Conservation (phyloP, 2,329 filamentous ascomycete species). For the Trichoderma koningiopsis region DNA sequence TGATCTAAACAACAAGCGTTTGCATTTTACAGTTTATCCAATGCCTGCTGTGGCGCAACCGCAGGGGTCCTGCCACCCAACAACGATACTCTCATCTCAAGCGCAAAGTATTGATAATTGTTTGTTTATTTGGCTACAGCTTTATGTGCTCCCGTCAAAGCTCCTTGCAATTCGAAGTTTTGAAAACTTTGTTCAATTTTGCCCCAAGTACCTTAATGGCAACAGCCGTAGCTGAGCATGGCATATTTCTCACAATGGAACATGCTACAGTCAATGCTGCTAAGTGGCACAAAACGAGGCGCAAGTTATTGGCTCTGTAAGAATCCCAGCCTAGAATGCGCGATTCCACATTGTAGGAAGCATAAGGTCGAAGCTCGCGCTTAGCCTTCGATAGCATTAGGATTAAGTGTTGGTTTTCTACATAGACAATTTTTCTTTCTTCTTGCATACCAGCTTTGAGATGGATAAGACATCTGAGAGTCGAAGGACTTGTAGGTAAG, state of each 20-base stretch:
- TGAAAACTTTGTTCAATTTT: no score
- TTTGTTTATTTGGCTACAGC: neutral
- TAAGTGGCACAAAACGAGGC: neutral
- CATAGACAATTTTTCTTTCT: neutral
- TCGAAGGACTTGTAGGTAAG: no score
- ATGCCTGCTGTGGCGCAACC: neutral
- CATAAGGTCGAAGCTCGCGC: neutral
- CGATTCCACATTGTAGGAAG: constrained; percentile 15
- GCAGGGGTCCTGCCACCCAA: neutral
- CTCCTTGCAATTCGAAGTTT: neutral
- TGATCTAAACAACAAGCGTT: neutral
- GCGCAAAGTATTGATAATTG: no score
- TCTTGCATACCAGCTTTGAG: neutral
- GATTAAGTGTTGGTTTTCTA: neutral
- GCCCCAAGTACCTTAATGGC: no score
- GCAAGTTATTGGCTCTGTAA: neutral
- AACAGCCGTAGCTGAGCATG: neutral
- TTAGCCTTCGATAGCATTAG: neutral
- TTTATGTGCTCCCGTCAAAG: neutral
- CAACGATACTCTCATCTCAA: no score
- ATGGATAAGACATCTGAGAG: no score
- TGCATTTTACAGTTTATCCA: neutral
- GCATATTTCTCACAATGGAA: neutral
- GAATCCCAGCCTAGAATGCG: constrained; percentile 18
- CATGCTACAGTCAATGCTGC: neutral